Evolutionary conservation across 495 filamentous ascomycete genomes (phyloP), one percentile per base, ranked within the genome.

Genomic region (Hypoxylon lenormandii): DNA sequence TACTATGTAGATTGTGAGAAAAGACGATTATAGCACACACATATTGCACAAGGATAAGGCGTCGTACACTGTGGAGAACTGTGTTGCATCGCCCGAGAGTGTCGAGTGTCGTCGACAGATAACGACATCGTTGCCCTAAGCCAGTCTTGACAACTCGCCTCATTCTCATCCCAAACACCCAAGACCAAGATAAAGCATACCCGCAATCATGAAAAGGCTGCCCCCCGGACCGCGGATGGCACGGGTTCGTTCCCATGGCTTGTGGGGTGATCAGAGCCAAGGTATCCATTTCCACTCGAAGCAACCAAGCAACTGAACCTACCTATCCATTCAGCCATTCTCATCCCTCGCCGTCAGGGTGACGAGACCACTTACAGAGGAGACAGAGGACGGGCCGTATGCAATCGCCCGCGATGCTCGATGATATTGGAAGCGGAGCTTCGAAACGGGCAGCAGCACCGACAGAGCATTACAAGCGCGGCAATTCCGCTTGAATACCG

Each of bases 71-170:
- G 68, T 63, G 65, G 65, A 52, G 65, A 62, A 63, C 48, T 57
- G 22, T 59, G 68, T 71, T 71, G 62, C 68, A 66, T 66, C 63
- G 68, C 37, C 16, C 61, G 50, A 57, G 51, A 60, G 46, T 37
- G 10, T 28, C 58, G 51, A 60, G 46, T 37, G 10, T 28, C 58
- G 63, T 66, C 58, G 62, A 66, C 57, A 71, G 62, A 71, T 71
- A 71, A 71, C 68, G 68, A 71, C 68, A 71, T 71, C 57, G 62
- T 71, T 66, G 55, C 58, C 52, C 40, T 63, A 66, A 71, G 58
- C 46, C 52, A 40, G 62, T 66, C 57, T 63, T 30, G 33, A 58
- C 57, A 58, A 49, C 36, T 60, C 47, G 51, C 55, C 60, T 65
- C 61, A 48, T 61, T 52, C 51, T 53, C 56, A 57, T 11, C 30